Conservation (phyloP, 495 filamentous ascomycete genomes). For the Penicillium verhagenii region DNA sequence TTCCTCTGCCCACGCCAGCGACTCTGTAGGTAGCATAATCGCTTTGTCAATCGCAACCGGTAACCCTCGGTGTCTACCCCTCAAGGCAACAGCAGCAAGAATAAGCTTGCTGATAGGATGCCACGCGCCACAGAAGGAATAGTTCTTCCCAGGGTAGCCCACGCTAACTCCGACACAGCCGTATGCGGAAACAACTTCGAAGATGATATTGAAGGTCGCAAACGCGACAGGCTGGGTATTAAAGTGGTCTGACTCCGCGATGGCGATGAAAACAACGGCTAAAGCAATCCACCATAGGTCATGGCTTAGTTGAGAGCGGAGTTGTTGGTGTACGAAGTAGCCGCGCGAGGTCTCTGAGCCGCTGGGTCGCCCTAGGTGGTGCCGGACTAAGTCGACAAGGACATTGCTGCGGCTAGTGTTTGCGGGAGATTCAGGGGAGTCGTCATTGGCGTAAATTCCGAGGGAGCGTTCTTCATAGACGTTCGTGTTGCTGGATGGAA, state of each 20-base stretch:
- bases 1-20: constrained; percentile 56
- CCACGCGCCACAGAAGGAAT: constrained; percentile 73
- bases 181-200: constrained; percentile 81
- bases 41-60: constrained; percentile 81
- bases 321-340: constrained; percentile 61
- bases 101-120: constrained; percentile 72
- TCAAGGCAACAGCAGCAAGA: constrained; percentile 72
- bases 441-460: constrained; percentile 58
- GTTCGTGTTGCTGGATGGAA: constrained; percentile 58
- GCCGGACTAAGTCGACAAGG: constrained; percentile 25
- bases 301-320: constrained; percentile 79
- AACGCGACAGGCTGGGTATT: constrained; percentile 63
- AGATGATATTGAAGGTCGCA: constrained; percentile 81
- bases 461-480: constrained; percentile 75
- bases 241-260: constrained; percentile 69
- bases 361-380: constrained; percentile 30
- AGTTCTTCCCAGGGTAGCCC: constrained; percentile 64
- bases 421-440: constrained; percentile 17
- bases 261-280: constrained; percentile 69
- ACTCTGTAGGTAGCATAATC: constrained; percentile 66
- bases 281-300: constrained; percentile 85
- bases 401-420: constrained; percentile 21
- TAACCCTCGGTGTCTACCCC: constrained; percentile 76
- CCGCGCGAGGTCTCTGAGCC: constrained; percentile 36
- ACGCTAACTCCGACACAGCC: constrained; percentile 82